Evolutionary conservation across 2,329 filamentous ascomycete species (phyloP).

Genomic region (Cladorrhinum sp.): DNA sequence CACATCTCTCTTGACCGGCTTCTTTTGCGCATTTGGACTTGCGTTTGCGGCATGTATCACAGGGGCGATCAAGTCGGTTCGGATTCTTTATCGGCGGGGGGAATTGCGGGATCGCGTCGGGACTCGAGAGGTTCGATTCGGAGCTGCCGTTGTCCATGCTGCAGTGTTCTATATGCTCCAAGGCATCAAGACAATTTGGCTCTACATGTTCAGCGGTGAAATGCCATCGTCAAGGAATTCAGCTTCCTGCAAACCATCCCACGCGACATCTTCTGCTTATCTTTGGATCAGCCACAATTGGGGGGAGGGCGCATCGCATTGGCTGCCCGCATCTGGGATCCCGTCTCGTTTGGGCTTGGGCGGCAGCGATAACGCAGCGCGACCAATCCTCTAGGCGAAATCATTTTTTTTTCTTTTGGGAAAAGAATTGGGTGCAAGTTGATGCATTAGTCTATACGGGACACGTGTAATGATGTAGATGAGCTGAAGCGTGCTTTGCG

Average conservation of each 20-base stretch:
- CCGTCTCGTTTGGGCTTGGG: background rate
- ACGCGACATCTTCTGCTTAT: slow-evolving; percentile 3
- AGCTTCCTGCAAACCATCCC: background rate
- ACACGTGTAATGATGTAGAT: too few relatives aligned
- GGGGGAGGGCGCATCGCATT: background rate
- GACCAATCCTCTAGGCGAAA: too few relatives aligned
- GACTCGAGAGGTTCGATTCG: slow-evolving; percentile 21
- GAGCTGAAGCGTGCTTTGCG: background rate
- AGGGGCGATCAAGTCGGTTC: slow-evolving; percentile 41
- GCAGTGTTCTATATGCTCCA: too few relatives aligned
- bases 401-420: too few relatives aligned
- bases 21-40: slow-evolving; percentile 66
- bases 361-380: too few relatives aligned
- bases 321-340: background rate
- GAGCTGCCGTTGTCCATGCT: slow-evolving; percentile 22
- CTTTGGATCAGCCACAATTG: slow-evolving; percentile 5
- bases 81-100: slow-evolving; percentile 3
- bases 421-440: too few relatives aligned
- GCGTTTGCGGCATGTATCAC: slow-evolving; percentile 62
- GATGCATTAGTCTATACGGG: too few relatives aligned
- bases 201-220: background rate
- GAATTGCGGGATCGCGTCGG: slow-evolving; percentile 15
- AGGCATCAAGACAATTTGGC: background rate
- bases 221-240: background rate
- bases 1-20: slow-evolving; percentile 56